Percentiles rank a stretch among this genome's conserved stretches.
Evolutionary conservation across 257 asterid species (phyloP).

Genomic region (Lycium ferocissimum): DNA sequence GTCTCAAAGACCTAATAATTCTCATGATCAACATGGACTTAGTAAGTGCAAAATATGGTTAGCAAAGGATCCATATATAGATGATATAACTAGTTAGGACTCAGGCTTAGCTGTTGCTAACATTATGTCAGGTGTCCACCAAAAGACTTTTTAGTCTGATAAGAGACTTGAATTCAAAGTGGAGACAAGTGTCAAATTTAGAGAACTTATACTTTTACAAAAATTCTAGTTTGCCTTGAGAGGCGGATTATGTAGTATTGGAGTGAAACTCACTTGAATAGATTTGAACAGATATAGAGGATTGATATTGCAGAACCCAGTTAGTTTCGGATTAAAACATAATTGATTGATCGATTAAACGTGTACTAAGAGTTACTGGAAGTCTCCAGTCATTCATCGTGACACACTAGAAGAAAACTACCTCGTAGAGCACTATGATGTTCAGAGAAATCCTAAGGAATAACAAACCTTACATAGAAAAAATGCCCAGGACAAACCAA

Average conservation of each 20-base stretch:
- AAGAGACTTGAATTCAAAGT: background rate
- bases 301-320: background rate
- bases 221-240: background rate
- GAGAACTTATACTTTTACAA: background rate
- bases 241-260: background rate
- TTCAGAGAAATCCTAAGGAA: background rate
- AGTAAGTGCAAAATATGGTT: background rate
- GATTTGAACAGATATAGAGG: background rate
- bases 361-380: background rate
- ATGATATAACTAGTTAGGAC: background rate
- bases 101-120: background rate
- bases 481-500: background rate
- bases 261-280: background rate
- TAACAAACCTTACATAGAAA: background rate
- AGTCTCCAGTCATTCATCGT: background rate
- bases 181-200: background rate
- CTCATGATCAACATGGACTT: background rate
- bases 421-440: background rate
- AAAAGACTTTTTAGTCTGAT: background rate
- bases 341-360: background rate
- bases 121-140: constrained; percentile 2
- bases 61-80: constrained; percentile 11
- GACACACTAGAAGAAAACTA: background rate
- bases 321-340: background rate
- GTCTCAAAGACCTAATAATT: background rate